phyloP scores from a whole-genome alignment of 305 asterid genomes.

The Solanum hybrid region DNA sequence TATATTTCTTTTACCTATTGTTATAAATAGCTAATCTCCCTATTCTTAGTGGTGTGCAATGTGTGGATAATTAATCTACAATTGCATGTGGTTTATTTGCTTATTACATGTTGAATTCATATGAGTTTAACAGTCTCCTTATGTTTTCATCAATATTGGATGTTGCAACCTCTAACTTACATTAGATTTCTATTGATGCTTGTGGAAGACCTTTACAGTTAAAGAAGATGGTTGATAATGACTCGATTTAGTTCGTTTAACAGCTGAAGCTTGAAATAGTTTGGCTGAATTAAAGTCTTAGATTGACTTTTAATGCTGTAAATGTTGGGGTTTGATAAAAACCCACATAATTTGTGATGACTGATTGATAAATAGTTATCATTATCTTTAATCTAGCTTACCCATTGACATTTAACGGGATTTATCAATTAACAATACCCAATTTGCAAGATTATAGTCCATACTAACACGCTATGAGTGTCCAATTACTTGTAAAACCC shows the following conservation, averaged over 20 bases:
- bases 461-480: background rate
- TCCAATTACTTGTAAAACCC: background rate
- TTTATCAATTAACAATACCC: background rate
- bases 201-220: background rate
- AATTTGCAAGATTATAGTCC: background rate
- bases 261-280: background rate
- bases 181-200: background rate
- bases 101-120: background rate
- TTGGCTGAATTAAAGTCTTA: background rate
- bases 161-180: background rate
- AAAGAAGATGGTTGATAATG: background rate
- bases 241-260: background rate
- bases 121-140: background rate
- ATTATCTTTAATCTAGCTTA: background rate
- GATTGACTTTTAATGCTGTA: background rate
- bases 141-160: background rate
- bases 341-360: background rate
- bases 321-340: background rate
- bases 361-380: background rate
- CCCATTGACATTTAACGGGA: background rate
- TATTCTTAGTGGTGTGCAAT: background rate
- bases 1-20: background rate
- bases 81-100: background rate
- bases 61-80: background rate
- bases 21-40: background rate